phyloP scores from a whole-genome alignment of 31 red algal genomes.

The Odonthalia washingtoniensis region DNA sequence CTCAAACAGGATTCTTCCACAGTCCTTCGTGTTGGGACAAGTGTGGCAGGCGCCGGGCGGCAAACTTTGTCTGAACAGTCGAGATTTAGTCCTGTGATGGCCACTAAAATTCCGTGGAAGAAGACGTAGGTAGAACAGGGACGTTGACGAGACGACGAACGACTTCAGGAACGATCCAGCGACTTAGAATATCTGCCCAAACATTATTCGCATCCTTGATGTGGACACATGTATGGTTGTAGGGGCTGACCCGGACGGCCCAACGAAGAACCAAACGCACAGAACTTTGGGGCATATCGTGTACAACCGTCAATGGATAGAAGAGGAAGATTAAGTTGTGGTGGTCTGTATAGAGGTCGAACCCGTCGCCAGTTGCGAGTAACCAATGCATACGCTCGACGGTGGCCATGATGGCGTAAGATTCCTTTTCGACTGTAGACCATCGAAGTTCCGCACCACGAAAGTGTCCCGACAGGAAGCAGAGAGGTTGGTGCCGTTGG shows the following conservation, averaged over 20 bases:
- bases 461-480: conserved; percentile 15
- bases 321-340: not conserved
- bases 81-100: not conserved
- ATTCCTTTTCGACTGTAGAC: not conserved
- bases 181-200: not conserved
- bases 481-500: not conserved
- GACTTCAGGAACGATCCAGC: not conserved
- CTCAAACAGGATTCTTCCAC: not conserved
- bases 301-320: not conserved
- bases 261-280: conserved; percentile 5
- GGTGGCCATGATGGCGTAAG: not conserved
- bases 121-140: not conserved
- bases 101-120: not conserved
- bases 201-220: not conserved
- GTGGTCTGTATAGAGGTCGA: too few species aligned
- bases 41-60: not conserved
- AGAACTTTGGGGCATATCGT: not conserved
- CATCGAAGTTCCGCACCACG: not conserved
- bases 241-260: not conserved
- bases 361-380: not conserved
- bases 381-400: not conserved
- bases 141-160: not conserved
- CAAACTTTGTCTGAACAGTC: not conserved
- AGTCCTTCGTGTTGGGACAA: not conserved
- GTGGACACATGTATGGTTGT: not conserved